These are phyloP conservation scores for Trichophyton simii DNA, from an alignment of 2,329 filamentous ascomycete genomes.

Conservation along the genomic window DNA sequence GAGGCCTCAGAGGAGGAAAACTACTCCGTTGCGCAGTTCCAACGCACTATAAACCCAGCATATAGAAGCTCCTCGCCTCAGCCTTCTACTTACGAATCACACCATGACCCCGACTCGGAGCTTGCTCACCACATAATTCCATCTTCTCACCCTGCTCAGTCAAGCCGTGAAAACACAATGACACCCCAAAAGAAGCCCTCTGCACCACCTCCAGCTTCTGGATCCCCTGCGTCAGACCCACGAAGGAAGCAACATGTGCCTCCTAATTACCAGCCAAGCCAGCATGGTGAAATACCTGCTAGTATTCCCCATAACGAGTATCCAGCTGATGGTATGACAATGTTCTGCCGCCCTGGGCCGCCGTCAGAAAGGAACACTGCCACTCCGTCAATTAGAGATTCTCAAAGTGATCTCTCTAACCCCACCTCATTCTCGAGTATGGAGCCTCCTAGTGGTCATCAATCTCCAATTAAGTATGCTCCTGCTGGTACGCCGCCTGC, in stretches of 20 bases:
- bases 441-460: conserved; percentile 61
- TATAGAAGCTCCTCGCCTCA: conserved; percentile 94
- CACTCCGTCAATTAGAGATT: conserved; percentile 72
- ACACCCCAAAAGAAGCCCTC: conserved; percentile 39
- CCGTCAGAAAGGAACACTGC: conserved; percentile 57
- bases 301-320: conserved; percentile 80
- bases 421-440: conserved; percentile 80
- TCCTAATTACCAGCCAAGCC: conserved; percentile 42
- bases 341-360: conserved; percentile 73
- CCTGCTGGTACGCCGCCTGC: neutral
- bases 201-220: conserved; percentile 14
- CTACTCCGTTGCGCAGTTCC: conserved; percentile 93
- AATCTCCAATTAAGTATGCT: conserved; percentile 57
- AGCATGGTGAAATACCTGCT: conserved; percentile 51
- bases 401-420: conserved; percentile 80
- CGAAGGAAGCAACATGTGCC: conserved; percentile 30
- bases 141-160: conserved; percentile 33
- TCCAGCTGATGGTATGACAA: conserved; percentile 91
- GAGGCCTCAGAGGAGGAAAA: conserved; percentile 77
- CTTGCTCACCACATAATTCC: conserved; percentile 59
- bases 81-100: conserved; percentile 82
- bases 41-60: conserved; percentile 84
- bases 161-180: conserved; percentile 40
- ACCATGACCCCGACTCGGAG: conserved; percentile 70
- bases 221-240: conserved; percentile 5